Conservation (phyloP, 2,329 filamentous ascomycete genomes). For the Pestalotiopsis fici region DNA sequence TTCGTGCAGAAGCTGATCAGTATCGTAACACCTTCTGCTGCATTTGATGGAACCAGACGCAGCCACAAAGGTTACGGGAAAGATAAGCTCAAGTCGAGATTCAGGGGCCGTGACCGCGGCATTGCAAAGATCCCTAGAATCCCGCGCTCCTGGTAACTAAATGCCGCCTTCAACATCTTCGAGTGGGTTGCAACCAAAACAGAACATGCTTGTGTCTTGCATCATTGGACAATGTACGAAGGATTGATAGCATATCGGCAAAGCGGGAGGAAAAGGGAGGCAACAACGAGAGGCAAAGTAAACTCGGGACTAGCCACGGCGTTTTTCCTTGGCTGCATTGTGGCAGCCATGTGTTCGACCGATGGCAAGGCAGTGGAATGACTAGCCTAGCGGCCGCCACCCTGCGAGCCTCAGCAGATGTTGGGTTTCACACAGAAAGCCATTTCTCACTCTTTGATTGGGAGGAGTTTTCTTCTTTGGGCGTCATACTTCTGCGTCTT, state of each 20-base stretch:
- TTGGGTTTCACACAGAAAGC: not conserved
- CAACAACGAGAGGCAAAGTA: not conserved
- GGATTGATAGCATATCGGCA: too few relatives aligned
- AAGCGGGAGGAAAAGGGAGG: too few relatives aligned
- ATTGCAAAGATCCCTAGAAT: not conserved
- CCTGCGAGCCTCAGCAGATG: not conserved
- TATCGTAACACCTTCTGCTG: not conserved
- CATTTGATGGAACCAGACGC: not conserved
- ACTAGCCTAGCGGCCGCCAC: not conserved
- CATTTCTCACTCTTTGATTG: not conserved
- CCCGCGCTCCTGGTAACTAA: not conserved
- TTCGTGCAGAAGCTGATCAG: not conserved
- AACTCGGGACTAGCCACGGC: not conserved
- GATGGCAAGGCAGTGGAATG: not conserved
- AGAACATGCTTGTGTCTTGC: not conserved
- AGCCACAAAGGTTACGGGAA: not conserved
- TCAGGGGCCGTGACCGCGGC: not conserved
- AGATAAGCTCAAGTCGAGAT: not conserved
- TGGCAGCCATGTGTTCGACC: not conserved
- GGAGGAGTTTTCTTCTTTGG: not conserved
- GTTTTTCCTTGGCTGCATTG: not conserved
- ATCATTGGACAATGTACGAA: too few relatives aligned
- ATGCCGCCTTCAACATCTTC: not conserved
- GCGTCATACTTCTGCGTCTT: not conserved
- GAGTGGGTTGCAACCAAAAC: not conserved